A percentile compares a stretch with the other conserved stretches of the same genome.
Conservation (phyloP, 108 stramenopile genomes). For the Schizochytrium sp. region DNA sequence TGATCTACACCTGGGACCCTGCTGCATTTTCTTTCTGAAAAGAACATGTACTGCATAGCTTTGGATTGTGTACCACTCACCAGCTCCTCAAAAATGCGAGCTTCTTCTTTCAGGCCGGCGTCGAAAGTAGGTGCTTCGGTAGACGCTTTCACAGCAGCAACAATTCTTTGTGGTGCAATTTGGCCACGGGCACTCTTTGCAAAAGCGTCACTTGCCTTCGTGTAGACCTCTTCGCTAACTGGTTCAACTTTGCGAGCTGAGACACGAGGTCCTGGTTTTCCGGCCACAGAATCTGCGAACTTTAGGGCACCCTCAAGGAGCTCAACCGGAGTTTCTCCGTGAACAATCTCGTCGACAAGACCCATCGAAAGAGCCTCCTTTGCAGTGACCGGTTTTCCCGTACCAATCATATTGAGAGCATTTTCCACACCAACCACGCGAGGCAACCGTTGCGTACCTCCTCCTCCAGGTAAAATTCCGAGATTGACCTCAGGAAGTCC, state of each 20-base stretch:
- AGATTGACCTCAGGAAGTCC: slow-evolving; percentile 94
- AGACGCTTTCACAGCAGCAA: slow-evolving; percentile 81
- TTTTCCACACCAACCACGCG: slow-evolving; percentile 83
- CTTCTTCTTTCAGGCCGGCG: slow-evolving; percentile 64
- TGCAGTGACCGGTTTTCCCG: slow-evolving; percentile 76
- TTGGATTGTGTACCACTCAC: slow-evolving; percentile 81
- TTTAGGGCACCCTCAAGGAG: slow-evolving; percentile 58
- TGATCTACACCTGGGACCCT: slow-evolving; percentile 56
- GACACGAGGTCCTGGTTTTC: slow-evolving; percentile 46
- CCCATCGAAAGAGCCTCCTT: slow-evolving; percentile 77
- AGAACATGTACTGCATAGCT: slow-evolving; percentile 91
- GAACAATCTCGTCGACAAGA: slow-evolving; percentile 78
- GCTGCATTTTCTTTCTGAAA: slow-evolving; percentile 85
- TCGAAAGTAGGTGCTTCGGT: slow-evolving; percentile 43
- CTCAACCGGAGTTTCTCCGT: not conserved
- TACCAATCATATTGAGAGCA: slow-evolving; percentile 86
- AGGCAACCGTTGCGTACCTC: slow-evolving; percentile 96
- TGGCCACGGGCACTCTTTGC: slow-evolving; percentile 31
- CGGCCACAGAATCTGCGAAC: slow-evolving; percentile 42
- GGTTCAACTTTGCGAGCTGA: not conserved
- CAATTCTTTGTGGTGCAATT: slow-evolving; percentile 67
- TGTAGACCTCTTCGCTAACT: not conserved
- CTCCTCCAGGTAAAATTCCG: slow-evolving; percentile 95
- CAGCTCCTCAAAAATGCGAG: slow-evolving; percentile 79
- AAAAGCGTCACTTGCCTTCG: not conserved